Percentiles rank a stretch among this genome's conserved stretches.
Evolutionary conservation across 768 basidiomycete species (phyloP).

Genomic region (Pluteus cervinus): DNA sequence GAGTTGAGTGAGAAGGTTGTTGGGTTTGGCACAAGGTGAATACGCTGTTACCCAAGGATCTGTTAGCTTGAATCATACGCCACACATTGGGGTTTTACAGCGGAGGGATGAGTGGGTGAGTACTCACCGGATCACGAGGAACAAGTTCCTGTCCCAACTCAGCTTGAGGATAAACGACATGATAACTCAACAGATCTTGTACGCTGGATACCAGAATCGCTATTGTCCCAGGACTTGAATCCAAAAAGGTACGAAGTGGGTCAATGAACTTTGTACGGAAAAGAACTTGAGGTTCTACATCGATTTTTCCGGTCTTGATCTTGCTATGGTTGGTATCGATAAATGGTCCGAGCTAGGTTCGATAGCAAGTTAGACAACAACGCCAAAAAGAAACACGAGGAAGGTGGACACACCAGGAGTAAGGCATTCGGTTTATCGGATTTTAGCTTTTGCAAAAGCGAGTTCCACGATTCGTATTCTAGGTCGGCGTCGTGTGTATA

Average conservation of each 20-base stretch:
- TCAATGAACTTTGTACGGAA: slow-evolving; percentile 62
- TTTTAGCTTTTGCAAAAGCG: slow-evolving; percentile 57
- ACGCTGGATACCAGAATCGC: slow-evolving; percentile 80
- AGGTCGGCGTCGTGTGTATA: slow-evolving; percentile 79
- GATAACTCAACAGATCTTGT: slow-evolving; percentile 72
- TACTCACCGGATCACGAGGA: slow-evolving; percentile 46
- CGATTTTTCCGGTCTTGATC: slow-evolving; percentile 70
- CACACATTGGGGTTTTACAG: background rate
- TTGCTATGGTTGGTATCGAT: slow-evolving; percentile 71
- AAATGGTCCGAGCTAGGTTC: slow-evolving; percentile 81
- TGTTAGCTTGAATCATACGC: background rate
- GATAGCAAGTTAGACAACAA: slow-evolving; percentile 4
- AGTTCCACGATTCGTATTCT: slow-evolving; percentile 63
- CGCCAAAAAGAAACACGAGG: background rate
- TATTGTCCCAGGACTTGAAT: slow-evolving; percentile 58
- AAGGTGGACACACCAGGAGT: slow-evolving; percentile 52
- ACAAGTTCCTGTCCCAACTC: slow-evolving; percentile 42
- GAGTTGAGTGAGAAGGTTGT: slow-evolving; percentile 81
- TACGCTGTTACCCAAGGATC: slow-evolving; percentile 45
- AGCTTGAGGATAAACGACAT: slow-evolving; percentile 82
- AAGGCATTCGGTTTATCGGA: slow-evolving; percentile 66
- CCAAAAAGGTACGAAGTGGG: slow-evolving; percentile 51
- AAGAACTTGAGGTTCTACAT: slow-evolving; percentile 54
- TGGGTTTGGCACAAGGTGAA: slow-evolving; percentile 83
- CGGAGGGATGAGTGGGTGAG: no score